A percentile compares a stretch with the other conserved stretches of the same genome.
Conservation (phyloP, 495 filamentous ascomycete genomes). For the Penicillium crystallinum region DNA sequence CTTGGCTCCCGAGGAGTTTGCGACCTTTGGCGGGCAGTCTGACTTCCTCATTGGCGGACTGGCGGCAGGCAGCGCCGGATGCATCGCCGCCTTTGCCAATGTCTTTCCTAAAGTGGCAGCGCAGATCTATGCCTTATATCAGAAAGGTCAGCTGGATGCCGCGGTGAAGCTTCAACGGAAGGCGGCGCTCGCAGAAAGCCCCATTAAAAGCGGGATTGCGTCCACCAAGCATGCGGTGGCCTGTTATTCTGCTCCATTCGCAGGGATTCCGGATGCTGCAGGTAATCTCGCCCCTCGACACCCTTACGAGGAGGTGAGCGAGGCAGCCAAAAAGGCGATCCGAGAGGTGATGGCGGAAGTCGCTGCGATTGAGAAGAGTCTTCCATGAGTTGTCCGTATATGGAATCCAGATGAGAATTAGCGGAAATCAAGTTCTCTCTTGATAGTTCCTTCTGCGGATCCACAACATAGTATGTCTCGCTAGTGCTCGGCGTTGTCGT, state of each 20-base stretch:
- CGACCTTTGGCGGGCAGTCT: slow-evolving; percentile 63
- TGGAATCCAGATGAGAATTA: neutral
- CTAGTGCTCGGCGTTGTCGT: no score
- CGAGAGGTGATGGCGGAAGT: slow-evolving; percentile 38
- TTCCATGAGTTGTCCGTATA: neutral
- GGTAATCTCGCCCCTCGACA: slow-evolving; percentile 44
- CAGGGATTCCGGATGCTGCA: slow-evolving; percentile 18
- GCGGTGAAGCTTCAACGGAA: slow-evolving; percentile 66
- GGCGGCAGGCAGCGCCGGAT: slow-evolving; percentile 41
- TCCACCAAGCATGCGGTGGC: slow-evolving; percentile 59
- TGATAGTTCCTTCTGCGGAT: neutral
- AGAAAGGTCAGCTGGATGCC: slow-evolving; percentile 55
- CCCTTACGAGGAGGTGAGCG: slow-evolving; percentile 48
- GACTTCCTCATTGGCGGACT: slow-evolving; percentile 63
- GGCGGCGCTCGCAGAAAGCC: slow-evolving; percentile 73
- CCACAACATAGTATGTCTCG: neutral
- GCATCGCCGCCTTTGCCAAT: slow-evolving; percentile 64
- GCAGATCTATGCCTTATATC: slow-evolving; percentile 60
- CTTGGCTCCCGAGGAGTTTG: slow-evolving; percentile 52
- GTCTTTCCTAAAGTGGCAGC: slow-evolving; percentile 61
- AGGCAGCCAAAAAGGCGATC: slow-evolving; percentile 45
- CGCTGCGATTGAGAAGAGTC: slow-evolving; percentile 13
- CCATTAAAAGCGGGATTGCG: slow-evolving; percentile 70
- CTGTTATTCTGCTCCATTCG: slow-evolving; percentile 19
- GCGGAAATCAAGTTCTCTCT: neutral